phyloP scores from a whole-genome alignment of 441 rosid genomes.

The Francoa sonchifolia region DNA sequence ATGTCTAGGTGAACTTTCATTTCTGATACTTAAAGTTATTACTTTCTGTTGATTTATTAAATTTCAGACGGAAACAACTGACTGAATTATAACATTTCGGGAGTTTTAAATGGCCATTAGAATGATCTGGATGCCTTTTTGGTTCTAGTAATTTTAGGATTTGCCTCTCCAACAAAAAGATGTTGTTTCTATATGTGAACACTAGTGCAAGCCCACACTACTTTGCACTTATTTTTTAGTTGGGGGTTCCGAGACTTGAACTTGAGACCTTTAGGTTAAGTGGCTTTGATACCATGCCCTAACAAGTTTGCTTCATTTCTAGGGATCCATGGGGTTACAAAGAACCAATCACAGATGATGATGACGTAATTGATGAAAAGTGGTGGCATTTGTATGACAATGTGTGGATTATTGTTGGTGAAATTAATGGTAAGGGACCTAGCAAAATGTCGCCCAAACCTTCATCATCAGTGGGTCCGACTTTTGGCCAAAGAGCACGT shows the following conservation, averaged over 20 bases:
- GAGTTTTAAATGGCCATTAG: too few species aligned
- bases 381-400: slow-evolving; percentile 94
- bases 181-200: too few species aligned
- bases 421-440: slow-evolving; percentile 83
- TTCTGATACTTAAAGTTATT: too few species aligned
- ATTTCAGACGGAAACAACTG: slow-evolving; percentile 5
- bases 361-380: slow-evolving; percentile 35
- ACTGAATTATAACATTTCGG: not conserved
- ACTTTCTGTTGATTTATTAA: slow-evolving; percentile 9
- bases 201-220: too few species aligned
- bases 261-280: too few species aligned
- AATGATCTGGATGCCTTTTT: too few species aligned
- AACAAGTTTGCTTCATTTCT: too few species aligned
- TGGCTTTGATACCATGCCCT: too few species aligned
- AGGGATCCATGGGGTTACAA: slow-evolving; percentile 38
- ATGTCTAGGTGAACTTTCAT: slow-evolving; percentile 58
- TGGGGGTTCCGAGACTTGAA: too few species aligned
- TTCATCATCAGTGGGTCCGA: slow-evolving; percentile 53
- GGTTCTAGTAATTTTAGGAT: too few species aligned
- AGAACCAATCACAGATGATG: slow-evolving; percentile 33
- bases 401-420: slow-evolving; percentile 77
- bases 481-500: slow-evolving; percentile 96
- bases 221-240: too few species aligned
- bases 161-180: too few species aligned
- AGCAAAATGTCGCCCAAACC: slow-evolving; percentile 50